phyloP scores from a whole-genome alignment of 352 stramenopile genomes.

The Globisporangium barbulae region DNA sequence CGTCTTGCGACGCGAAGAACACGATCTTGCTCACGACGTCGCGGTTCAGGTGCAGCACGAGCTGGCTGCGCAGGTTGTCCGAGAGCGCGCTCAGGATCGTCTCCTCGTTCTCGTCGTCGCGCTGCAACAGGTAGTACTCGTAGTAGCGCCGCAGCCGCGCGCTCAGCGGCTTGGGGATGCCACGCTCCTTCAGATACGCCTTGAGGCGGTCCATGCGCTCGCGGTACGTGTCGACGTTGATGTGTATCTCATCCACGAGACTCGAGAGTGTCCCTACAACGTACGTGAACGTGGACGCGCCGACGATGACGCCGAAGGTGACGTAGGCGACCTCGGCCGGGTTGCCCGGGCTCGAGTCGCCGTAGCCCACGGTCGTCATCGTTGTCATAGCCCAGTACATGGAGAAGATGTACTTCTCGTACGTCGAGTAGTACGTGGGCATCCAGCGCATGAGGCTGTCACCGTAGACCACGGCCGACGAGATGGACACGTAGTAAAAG shows the following conservation, averaged over 20 bases:
- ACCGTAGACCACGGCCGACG: conserved; percentile 29
- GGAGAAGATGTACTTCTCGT: conserved; percentile 66
- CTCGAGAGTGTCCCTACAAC: conserved; percentile 73
- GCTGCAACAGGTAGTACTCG: conserved; percentile 74
- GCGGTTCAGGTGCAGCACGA: conserved; percentile 75
- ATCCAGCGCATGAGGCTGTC: conserved; percentile 28
- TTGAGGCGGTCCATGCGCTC: conserved; percentile 75
- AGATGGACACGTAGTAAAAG: conserved; percentile 54
- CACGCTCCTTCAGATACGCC: conserved; percentile 66
- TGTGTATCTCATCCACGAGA: conserved; percentile 71
- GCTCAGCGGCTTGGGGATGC: conserved; percentile 50
- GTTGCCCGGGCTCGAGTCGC: conserved; percentile 58
- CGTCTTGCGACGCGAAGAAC: conserved; percentile 78
- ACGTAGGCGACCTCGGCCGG: conserved; percentile 56
- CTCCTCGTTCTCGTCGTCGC: conserved; percentile 71
- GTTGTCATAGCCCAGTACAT: conserved; percentile 80
- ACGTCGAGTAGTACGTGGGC: conserved; percentile 22
- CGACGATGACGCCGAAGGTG: conserved; percentile 49
- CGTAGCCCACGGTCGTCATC: conserved; percentile 80
- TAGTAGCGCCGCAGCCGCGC: conserved; percentile 70
- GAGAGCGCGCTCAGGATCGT: conserved; percentile 66
- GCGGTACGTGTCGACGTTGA: conserved; percentile 41
- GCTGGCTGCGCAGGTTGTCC: conserved; percentile 67
- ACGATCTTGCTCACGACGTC: conserved; percentile 81
- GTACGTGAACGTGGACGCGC: conserved; percentile 71